Evolutionary conservation across 768 basidiomycete genomes (phyloP).

Genomic region (Pleurotus eryngii): DNA sequence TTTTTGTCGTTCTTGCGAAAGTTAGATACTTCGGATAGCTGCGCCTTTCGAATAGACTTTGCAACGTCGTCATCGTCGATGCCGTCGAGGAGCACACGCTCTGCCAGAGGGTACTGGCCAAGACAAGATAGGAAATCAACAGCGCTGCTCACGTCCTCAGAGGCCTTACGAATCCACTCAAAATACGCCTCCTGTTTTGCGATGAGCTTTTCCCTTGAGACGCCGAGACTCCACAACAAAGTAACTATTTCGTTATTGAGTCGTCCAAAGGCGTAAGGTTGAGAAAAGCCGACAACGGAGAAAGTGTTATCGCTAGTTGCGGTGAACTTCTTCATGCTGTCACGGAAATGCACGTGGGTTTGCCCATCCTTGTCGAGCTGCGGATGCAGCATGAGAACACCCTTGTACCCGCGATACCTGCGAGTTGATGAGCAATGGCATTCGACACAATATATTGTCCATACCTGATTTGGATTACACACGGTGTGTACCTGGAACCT

Average conservation of each 20-base stretch:
- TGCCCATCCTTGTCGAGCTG: conserved; percentile 45
- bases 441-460: not conserved
- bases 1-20: conserved; percentile 47
- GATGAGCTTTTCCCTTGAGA: conserved; percentile 50
- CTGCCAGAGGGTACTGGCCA: conserved; percentile 45
- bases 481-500: conserved; percentile 53
- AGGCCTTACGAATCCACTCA: conserved; percentile 51
- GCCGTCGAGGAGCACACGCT: conserved; percentile 53
- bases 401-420: conserved; percentile 72
- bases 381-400: conserved; percentile 65
- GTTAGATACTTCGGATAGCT: conserved; percentile 47
- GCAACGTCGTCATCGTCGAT: conserved; percentile 41
- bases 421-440: not conserved
- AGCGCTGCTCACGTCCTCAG: conserved; percentile 40
- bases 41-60: conserved; percentile 37
- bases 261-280: conserved; percentile 60
- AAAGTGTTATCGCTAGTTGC: conserved; percentile 56
- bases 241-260: conserved; percentile 71
- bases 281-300: conserved; percentile 63
- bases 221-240: conserved; percentile 60
- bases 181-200: conserved; percentile 58
- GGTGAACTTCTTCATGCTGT: conserved; percentile 70
- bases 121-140: conserved; percentile 55
- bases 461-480: conserved; percentile 63
- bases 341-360: conserved; percentile 53